A percentile compares a stretch with the other conserved stretches of the same genome.
Conservation (phyloP, 2,329 filamentous ascomycete genomes). For the Penicillium sp. region DNA sequence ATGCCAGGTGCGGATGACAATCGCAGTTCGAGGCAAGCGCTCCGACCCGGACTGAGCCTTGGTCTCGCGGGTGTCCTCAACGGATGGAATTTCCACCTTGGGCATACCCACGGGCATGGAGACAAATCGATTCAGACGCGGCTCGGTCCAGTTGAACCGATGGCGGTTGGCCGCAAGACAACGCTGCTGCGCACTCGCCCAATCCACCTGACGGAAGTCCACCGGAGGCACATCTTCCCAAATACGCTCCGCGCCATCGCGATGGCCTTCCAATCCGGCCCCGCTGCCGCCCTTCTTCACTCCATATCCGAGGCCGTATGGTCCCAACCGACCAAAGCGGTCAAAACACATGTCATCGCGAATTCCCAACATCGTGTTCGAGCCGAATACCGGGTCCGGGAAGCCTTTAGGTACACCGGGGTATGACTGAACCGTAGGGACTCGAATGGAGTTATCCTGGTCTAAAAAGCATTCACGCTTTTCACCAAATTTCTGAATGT, state of each 20-base stretch:
- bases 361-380: conserved; percentile 77
- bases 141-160: conserved; percentile 62
- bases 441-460: conserved; percentile 60
- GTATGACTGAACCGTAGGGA: conserved; percentile 74
- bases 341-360: conserved; percentile 91
- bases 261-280: conserved; percentile 81
- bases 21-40: conserved; percentile 63
- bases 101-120: conserved; percentile 39
- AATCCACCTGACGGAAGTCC: conserved; percentile 75
- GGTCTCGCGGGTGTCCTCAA: conserved; percentile 26
- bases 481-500: conserved; percentile 59
- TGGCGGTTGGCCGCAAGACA: conserved; percentile 72
- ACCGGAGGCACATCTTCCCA: conserved; percentile 74
- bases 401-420: conserved; percentile 80
- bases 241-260: conserved; percentile 75
- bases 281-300: conserved; percentile 76
- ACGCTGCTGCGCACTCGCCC: conserved; percentile 75
- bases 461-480: conserved; percentile 81
- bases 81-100: conserved; percentile 24
- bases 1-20: conserved; percentile 79
- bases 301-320: conserved; percentile 89
- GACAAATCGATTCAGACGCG: conserved; percentile 40
- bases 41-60: conserved; percentile 28
- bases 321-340: conserved; percentile 81
- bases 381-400: conserved; percentile 83